Conservation (phyloP, 495 filamentous ascomycete species). For the Annulohypoxylon nitens region DNA sequence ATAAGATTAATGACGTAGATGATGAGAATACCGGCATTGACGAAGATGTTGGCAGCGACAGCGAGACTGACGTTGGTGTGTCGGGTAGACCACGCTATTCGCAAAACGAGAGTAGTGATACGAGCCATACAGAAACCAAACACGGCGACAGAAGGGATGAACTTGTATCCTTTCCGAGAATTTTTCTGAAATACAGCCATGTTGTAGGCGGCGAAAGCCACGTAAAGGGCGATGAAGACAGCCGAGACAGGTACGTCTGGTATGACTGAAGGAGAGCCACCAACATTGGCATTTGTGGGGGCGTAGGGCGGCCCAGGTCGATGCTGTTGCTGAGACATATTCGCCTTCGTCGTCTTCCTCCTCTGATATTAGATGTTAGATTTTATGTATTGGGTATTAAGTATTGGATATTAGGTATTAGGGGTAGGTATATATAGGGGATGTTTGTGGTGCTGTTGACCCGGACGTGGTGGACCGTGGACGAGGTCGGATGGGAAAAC, state of each 20-base stretch:
- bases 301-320: slow-evolving; percentile 54
- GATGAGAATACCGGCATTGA: slow-evolving; percentile 80
- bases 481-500: too few species aligned
- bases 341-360: background rate
- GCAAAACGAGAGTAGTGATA: slow-evolving; percentile 72
- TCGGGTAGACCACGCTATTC: slow-evolving; percentile 70
- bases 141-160: slow-evolving; percentile 73
- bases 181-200: slow-evolving; percentile 77
- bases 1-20: slow-evolving; percentile 85
- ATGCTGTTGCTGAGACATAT: slow-evolving; percentile 34
- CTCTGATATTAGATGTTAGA: too few species aligned
- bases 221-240: slow-evolving; percentile 77
- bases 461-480: too few species aligned
- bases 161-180: slow-evolving; percentile 70
- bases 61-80: slow-evolving; percentile 68
- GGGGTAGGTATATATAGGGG: too few species aligned
- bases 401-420: too few species aligned
- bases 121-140: slow-evolving; percentile 89
- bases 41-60: slow-evolving; percentile 81
- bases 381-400: too few species aligned
- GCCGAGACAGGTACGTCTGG: slow-evolving; percentile 75
- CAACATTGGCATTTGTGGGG: slow-evolving; percentile 64
- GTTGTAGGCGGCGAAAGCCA: slow-evolving; percentile 68
- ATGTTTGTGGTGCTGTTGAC: too few species aligned
- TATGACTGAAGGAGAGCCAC: slow-evolving; percentile 66